Evolutionary conservation across 768 basidiomycete species (phyloP).

Genomic region (Dacryopinax spathularia): DNA sequence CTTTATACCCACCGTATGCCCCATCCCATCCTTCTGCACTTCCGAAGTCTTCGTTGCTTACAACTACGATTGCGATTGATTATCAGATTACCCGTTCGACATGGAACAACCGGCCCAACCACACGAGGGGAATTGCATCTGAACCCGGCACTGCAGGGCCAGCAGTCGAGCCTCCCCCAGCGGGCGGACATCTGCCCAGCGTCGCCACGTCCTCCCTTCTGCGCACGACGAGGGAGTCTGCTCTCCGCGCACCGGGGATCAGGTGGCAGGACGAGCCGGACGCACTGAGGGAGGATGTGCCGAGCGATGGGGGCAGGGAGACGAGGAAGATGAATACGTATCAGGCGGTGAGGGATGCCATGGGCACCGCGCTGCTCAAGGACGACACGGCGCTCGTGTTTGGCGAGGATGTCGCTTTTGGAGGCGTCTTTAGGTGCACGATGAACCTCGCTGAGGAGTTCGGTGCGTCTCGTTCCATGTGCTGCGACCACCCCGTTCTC

Average conservation of each 20-base stretch:
- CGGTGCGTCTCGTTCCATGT: conserved; percentile 35
- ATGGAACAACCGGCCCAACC: no score
- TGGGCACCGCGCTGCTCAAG: conserved; percentile 73
- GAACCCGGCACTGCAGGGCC: no score
- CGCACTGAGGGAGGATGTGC: conserved; percentile 25
- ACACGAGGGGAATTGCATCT: no score
- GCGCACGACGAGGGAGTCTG: conserved; percentile 47
- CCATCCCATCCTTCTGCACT: no score
- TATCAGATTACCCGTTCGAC: no score
- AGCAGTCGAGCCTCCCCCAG: conserved; percentile 51
- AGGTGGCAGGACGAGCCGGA: conserved; percentile 53
- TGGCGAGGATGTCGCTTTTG: conserved; percentile 81
- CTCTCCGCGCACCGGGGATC: conserved; percentile 58
- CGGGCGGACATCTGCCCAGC: conserved; percentile 64
- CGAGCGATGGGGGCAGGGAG: conserved; percentile 47
- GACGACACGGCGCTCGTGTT: conserved; percentile 83
- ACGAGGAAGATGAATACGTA: conserved; percentile 93
- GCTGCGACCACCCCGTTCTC: no score
- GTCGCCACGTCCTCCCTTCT: conserved; percentile 56
- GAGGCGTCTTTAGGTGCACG: conserved; percentile 87
- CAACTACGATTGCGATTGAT: no score
- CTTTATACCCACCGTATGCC: no score
- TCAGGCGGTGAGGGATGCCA: conserved; percentile 81
- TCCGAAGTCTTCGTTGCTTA: no score
- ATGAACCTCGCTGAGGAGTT: conserved; percentile 92